phyloP scores from a whole-genome alignment of 140 eudicot species.

The Bidens hawaiensis region DNA sequence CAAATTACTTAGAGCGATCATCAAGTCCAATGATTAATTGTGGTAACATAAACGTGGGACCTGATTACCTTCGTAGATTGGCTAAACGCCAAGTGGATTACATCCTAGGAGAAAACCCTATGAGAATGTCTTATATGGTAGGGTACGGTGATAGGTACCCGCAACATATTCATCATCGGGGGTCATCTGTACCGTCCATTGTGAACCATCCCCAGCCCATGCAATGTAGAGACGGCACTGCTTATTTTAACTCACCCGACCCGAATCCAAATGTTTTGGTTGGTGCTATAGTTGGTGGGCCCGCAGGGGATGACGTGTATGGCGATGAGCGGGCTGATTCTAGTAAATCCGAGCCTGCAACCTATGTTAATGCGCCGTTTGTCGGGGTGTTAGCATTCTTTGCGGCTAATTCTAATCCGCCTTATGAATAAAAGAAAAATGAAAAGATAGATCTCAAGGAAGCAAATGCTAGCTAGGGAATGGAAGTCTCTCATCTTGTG shows the following conservation, averaged over 20 bases:
- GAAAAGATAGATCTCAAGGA: neutral
- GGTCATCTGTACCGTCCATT: conserved; percentile 72
- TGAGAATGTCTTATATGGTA: conserved; percentile 91
- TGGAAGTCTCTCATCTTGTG: conserved; percentile 53
- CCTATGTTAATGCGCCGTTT: conserved; percentile 92
- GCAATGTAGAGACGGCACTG: conserved; percentile 71
- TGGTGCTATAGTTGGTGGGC: conserved; percentile 97
- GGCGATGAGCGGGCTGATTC: conserved; percentile 81
- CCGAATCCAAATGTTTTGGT: conserved; percentile 71
- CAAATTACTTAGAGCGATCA: conserved; percentile 57
- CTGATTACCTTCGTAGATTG: conserved; percentile 44
- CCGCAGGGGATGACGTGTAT: conserved; percentile 72
- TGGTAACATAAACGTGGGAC: conserved; percentile 50
- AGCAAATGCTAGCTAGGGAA: conserved; percentile 7
- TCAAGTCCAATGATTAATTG: conserved; percentile 46
- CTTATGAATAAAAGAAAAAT: no score
- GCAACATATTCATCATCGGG: conserved; percentile 86
- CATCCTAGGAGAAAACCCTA: conserved; percentile 93
- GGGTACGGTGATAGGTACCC: conserved; percentile 76
- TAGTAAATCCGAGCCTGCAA: conserved; percentile 82
- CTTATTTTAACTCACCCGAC: conserved; percentile 54
- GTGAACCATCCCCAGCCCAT: conserved; percentile 59
- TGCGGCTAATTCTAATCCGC: conserved; percentile 44
- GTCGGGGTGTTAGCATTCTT: conserved; percentile 87
- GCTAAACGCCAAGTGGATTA: conserved; percentile 86